Evolutionary conservation across 768 basidiomycete species (phyloP), one percentile per base, ranked within the genome.

Genomic region (Kwoniella botswanensis): DNA sequence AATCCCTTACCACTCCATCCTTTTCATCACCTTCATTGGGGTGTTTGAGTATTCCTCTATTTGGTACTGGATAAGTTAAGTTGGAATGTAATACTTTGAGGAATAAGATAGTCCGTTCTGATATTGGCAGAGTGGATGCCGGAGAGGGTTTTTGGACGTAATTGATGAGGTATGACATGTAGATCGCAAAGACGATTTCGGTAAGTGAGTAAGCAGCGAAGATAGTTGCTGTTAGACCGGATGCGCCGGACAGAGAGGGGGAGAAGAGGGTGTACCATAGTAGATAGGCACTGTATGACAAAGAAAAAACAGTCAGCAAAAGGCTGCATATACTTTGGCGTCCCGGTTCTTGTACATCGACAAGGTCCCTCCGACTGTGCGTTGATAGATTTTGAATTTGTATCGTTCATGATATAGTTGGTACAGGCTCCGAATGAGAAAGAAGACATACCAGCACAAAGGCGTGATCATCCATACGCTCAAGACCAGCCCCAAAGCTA

Each of bases 391-490:
- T 29, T 29, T 29, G 0, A 29, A 29, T 4, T 29, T 29, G 29
- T 29, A 6, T 29, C 29, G 29, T 4, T 29, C 29, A 29, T 29
- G 29, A 29, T 29, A 29, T 29, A 29, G 29, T 41, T n/a, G 50
- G 10, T 17, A 35, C 9, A 54, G 29, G 29, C 29, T 29, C 29
- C 21, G 55, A 41, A 63, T 21, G 35, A 44, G 53, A 17, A 21
- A 43, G 17, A 3, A 52, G 9, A 65, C 72, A 54, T 44, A 80
- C 79, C 75, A 76, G 24, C 62, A 71, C 5, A 76, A 21, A 52
- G 79, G 79, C 9, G 79, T 80, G 5, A 80, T 71, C 71, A 73
- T 72, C 79, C 79, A 78, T 18, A 80, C 70, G 22, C 56, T 52
- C 72, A 80, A 42, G 7, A 80, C 70, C 54, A 80, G 41, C 0